A percentile compares a stretch with the other conserved stretches of the same genome.
These are phyloP conservation scores for Halophytophthora batemanensis DNA, from an alignment of 352 stramenopile genomes.

Conservation along the genomic window DNA sequence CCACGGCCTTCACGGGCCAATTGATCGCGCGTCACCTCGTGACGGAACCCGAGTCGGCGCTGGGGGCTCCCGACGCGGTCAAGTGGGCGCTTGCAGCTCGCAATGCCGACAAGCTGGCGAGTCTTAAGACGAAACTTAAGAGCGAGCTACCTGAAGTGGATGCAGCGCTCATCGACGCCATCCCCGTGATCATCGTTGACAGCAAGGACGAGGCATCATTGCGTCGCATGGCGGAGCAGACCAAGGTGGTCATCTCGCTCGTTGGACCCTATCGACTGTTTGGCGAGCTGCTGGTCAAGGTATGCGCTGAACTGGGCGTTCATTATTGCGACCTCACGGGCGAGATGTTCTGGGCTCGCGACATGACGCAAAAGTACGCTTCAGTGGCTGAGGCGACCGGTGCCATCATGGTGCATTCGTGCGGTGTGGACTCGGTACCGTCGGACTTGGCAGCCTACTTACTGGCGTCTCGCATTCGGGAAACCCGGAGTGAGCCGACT, in stretches of 20 bases:
- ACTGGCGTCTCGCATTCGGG: conserved; percentile 24
- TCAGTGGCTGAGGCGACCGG: conserved; percentile 48
- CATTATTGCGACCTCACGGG: conserved; percentile 90
- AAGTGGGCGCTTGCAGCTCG: conserved; percentile 85
- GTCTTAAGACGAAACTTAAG: conserved; percentile 39
- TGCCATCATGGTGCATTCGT: conserved; percentile 76
- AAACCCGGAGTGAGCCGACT: conserved; percentile 18
- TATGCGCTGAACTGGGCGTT: conserved; percentile 81
- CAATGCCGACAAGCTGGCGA: conserved; percentile 50
- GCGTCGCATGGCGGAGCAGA: conserved; percentile 52
- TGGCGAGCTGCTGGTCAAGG: conserved; percentile 63
- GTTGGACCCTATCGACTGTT: conserved; percentile 81
- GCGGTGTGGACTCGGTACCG: conserved; percentile 81
- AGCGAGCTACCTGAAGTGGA: conserved; percentile 25
- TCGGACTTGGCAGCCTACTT: conserved; percentile 69
- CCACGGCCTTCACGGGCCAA: conserved; percentile 79
- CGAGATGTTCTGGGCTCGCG: conserved; percentile 76
- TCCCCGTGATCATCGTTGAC: conserved; percentile 49
- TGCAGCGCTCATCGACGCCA: conserved; percentile 8
- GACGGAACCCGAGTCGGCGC: conserved; percentile 29
- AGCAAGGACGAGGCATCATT: conserved; percentile 44
- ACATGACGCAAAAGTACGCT: conserved; percentile 65
- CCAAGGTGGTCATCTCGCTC: conserved; percentile 68
- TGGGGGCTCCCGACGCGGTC: conserved; percentile 21
- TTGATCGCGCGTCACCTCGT: conserved; percentile 66